Evolutionary conservation across 768 basidiomycete species (phyloP).

Genomic region (Sporobolomyces pararoseus): DNA sequence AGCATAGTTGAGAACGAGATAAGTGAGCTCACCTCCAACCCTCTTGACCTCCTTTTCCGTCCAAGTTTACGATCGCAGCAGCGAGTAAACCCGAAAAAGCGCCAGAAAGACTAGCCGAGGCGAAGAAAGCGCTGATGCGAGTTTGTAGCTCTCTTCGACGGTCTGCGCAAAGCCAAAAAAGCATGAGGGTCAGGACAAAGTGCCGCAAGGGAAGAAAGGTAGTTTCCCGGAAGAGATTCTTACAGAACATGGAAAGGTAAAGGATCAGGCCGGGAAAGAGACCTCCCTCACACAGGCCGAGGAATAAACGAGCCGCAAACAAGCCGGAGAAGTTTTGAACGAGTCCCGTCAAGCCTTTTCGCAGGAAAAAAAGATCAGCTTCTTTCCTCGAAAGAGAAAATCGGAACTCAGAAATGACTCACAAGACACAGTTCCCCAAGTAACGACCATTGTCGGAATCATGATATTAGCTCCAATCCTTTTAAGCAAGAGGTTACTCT

Average conservation of each 20-base stretch:
- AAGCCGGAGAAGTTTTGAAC: slow-evolving; percentile 44
- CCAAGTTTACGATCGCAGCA: slow-evolving; percentile 46
- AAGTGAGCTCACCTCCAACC: slow-evolving; percentile 51
- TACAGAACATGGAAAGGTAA: slow-evolving; percentile 44
- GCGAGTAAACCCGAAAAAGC: slow-evolving; percentile 48
- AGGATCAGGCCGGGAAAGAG: slow-evolving; percentile 41
- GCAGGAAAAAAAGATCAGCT: neutral
- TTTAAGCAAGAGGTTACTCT: slow-evolving; percentile 48
- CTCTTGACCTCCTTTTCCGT: slow-evolving; percentile 42
- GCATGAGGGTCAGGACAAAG: too few relatives aligned
- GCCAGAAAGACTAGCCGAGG: slow-evolving; percentile 45
- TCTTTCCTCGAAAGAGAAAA: too few relatives aligned
- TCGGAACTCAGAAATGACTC: neutral
- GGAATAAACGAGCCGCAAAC: slow-evolving; percentile 44
- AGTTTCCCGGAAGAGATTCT: neutral
- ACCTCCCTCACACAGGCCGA: slow-evolving; percentile 37
- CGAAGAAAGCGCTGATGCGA: slow-evolving; percentile 47
- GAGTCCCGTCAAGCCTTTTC: slow-evolving; percentile 51
- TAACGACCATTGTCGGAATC: slow-evolving; percentile 61
- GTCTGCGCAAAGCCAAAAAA: slow-evolving; percentile 12
- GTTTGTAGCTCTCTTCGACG: slow-evolving; percentile 44
- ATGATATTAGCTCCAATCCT: slow-evolving; percentile 60
- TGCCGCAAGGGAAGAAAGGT: too few relatives aligned
- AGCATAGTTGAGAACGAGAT: too few relatives aligned
- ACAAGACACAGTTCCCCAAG: slow-evolving; percentile 62